Evolutionary conservation across 345 rosid genomes (phyloP), one percentile per base, ranked within the genome.

Genomic region (Eucalyptus regnans): DNA sequence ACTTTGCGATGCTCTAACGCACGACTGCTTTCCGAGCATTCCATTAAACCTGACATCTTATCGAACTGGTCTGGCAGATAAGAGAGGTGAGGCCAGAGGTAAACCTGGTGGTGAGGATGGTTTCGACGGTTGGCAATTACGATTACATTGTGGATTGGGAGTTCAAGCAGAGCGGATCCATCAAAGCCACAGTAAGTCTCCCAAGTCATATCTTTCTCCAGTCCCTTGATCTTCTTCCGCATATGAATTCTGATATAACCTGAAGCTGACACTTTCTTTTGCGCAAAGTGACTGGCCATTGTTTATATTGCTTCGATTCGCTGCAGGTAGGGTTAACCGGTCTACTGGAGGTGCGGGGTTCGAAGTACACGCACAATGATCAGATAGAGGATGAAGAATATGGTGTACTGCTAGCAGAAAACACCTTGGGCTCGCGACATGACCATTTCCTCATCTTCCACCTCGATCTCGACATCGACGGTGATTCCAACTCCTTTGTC

Each of bases 101-200:
- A 33, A 95, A 92, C 88, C 91, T 97, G 89, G 97, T 95, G 52
- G 96, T 92, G 37, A 91, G 99, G 88, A 96, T 95, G 96, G 94
- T 96, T 44, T 96, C 98, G 16, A 94, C 96, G 11, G 94, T 95
- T 2, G 98, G 98, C 81, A 97, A 97, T 86, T 97, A 97, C 58
- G 99, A 96, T 91, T 97, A 97, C 88, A 90, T 96, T 5, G 91
- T 97, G 23, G 96, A 95, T 87, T 97, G 98, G 99, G 99, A 96
- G 87, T 97, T 97, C 91, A 92, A 92, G 91, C 93, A 91, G 87
- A 91, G 90, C 89, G 99, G 98, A 84, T 71, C 93, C 91, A 94
- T 97, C 86, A 93, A 93, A 92, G 91, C 95, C 86, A 96, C 95
- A 91, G 98, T 95, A 92, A 89, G 86, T n/a, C 64, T 62, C 46